Percentiles rank a stretch among this genome's conserved stretches.
phyloP scores from a whole-genome alignment of 805 yeast genomes.

The Saccharomycopsis schoenii region DNA sequence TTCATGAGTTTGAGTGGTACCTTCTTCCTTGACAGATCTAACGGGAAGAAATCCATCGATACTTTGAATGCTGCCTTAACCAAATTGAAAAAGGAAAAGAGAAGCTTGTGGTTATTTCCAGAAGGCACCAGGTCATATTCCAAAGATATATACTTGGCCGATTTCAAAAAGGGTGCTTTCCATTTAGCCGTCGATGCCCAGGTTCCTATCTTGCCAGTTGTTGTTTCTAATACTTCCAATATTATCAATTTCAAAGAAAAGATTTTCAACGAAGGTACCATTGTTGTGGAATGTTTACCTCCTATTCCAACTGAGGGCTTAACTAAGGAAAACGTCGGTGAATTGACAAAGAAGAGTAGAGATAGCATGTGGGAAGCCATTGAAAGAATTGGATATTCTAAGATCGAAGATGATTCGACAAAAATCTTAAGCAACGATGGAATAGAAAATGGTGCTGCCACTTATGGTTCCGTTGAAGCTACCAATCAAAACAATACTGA shows the following conservation, averaged over 20 bases:
- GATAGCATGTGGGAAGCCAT: slow-evolving; percentile 42
- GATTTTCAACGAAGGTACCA: slow-evolving; percentile 69
- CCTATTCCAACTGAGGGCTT: slow-evolving; percentile 68
- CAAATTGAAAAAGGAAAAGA: slow-evolving; percentile 48
- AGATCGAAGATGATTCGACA: background rate
- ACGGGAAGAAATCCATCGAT: slow-evolving; percentile 62
- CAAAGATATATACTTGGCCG: slow-evolving; percentile 56
- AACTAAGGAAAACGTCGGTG: slow-evolving; percentile 60
- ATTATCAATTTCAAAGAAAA: slow-evolving; percentile 51
- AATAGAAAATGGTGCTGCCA: background rate
- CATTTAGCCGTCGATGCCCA: slow-evolving; percentile 91
- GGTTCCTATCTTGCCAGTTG: slow-evolving; percentile 82
- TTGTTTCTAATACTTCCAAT: slow-evolving; percentile 75
- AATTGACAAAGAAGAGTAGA: slow-evolving; percentile 46
- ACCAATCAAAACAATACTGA: background rate
- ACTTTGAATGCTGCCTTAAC: slow-evolving; percentile 65
- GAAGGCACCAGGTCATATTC: slow-evolving; percentile 93
- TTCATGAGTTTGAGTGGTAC: slow-evolving; percentile 89
- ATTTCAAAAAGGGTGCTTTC: slow-evolving; percentile 96
- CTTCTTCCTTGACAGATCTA: slow-evolving; percentile 77
- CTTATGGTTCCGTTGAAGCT: background rate
- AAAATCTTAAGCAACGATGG: background rate
- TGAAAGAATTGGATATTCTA: slow-evolving; percentile 31
- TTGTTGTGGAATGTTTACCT: slow-evolving; percentile 67
- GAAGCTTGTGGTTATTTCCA: slow-evolving; percentile 85